These are phyloP conservation scores for Coniosporium tulheliwenetii DNA, from an alignment of 2,329 filamentous ascomycete genomes.

Conservation along the genomic window DNA sequence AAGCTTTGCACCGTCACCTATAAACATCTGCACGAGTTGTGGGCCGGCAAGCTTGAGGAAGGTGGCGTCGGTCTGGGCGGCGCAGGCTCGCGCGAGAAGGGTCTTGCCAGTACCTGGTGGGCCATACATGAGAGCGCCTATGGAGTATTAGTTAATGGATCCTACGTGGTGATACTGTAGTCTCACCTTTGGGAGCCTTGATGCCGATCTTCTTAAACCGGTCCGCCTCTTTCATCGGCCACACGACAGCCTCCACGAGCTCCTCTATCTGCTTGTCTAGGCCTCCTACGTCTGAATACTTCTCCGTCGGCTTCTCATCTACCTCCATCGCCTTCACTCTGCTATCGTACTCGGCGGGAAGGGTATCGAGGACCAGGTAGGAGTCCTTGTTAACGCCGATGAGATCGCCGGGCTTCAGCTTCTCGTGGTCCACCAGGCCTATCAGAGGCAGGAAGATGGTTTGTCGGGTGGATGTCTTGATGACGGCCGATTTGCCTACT, in stretches of 20 bases:
- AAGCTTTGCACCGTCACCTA: slow-evolving; percentile 93
- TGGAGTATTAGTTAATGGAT: slow-evolving; percentile 5
- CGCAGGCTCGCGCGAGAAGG: slow-evolving; percentile 84
- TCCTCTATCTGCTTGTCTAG: slow-evolving; percentile 99
- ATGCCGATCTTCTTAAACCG: slow-evolving; percentile 99
- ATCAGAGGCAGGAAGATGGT: slow-evolving; percentile 98
- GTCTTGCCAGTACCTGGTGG: slow-evolving; percentile 85
- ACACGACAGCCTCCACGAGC: slow-evolving; percentile 93
- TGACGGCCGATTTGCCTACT: slow-evolving; percentile 95
- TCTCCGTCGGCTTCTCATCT: slow-evolving; percentile 97
- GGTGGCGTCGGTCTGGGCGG: slow-evolving; percentile 93
- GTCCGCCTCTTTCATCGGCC: slow-evolving; percentile 99
- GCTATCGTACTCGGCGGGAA: slow-evolving; percentile 96
- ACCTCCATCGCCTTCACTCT: slow-evolving; percentile 99
- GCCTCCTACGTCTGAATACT: slow-evolving; percentile 95
- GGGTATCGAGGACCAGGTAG: slow-evolving; percentile 88
- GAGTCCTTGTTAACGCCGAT: slow-evolving; percentile 99
- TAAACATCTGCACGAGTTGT: slow-evolving; percentile 98
- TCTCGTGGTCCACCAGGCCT: slow-evolving; percentile 87
- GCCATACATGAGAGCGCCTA: slow-evolving; percentile 96
- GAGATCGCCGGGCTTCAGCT: slow-evolving; percentile 85
- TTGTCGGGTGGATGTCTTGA: slow-evolving; percentile 97
- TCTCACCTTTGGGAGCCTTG: slow-evolving; percentile 91
- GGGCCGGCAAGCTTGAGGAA: slow-evolving; percentile 97
- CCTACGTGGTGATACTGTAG: slow-evolving; percentile 3